A percentile compares a stretch with the other conserved stretches of the same genome.
phyloP scores from a whole-genome alignment of 176 grass and related monocot species.

The Typha latifolia region DNA sequence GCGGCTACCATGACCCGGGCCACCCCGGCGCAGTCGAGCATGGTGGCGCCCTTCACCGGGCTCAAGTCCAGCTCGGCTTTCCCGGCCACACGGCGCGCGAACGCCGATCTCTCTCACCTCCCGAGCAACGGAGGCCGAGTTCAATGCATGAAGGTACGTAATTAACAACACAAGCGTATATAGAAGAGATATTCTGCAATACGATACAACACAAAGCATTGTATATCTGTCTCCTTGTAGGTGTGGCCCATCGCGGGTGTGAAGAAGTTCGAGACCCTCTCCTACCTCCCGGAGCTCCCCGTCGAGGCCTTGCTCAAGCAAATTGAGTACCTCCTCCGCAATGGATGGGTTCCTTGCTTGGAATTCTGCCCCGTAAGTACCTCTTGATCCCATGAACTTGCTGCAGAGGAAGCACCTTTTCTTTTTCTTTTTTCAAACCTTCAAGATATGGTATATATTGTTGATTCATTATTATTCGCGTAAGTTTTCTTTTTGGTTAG shows the following conservation, averaged over 20 bases:
- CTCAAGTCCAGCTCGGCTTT: background rate
- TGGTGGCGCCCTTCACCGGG: background rate
- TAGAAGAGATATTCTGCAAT: too few species aligned
- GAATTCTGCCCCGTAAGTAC: conserved; percentile 32
- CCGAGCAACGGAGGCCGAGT: background rate
- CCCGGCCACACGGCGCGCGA: background rate
- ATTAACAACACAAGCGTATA: background rate
- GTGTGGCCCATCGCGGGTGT: conserved; percentile 30
- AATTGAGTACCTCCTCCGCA: conserved; percentile 33
- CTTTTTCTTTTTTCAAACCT: too few species aligned
- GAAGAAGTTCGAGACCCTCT: conserved; percentile 41
- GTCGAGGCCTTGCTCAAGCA: conserved; percentile 25
- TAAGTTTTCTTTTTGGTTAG: too few species aligned
- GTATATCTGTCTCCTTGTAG: conserved; percentile 2
- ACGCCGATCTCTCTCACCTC: background rate
- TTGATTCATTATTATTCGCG: too few species aligned
- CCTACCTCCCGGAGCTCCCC: conserved; percentile 24
- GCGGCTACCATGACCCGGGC: background rate
- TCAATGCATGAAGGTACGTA: background rate
- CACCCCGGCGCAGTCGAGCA: background rate
- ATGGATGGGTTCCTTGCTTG: conserved; percentile 30
- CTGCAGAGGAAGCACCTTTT: too few species aligned
- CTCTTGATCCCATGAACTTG: background rate
- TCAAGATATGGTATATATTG: too few species aligned
- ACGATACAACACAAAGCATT: too few species aligned